phyloP scores from a whole-genome alignment of 257 asterid genomes.

The Ilex asprella region DNA sequence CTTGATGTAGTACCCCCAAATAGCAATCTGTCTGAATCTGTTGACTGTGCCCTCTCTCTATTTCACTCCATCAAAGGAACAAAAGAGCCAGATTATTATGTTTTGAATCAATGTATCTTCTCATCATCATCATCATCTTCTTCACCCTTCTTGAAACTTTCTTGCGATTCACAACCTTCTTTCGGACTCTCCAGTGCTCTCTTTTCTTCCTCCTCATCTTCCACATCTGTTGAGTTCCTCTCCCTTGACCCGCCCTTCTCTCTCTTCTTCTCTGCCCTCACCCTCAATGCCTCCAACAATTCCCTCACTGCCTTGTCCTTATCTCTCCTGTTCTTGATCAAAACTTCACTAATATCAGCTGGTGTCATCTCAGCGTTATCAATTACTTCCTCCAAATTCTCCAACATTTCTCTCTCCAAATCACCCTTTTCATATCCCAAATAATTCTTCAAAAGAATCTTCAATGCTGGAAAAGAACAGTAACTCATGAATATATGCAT shows the following conservation, averaged over 20 bases:
- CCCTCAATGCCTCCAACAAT: slow-evolving; percentile 38
- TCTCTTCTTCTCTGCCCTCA: slow-evolving; percentile 39
- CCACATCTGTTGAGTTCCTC: slow-evolving; percentile 4
- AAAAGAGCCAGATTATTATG: too few species aligned
- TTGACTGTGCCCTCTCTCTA: too few species aligned
- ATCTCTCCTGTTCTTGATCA: slow-evolving; percentile 70
- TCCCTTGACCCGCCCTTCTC: neutral
- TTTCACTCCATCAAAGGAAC: too few species aligned
- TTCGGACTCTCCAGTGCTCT: too few species aligned
- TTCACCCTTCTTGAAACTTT: too few species aligned
- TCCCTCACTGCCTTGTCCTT: slow-evolving; percentile 47
- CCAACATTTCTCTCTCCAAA: slow-evolving; percentile 24
- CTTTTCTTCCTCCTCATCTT: slow-evolving; percentile 21
- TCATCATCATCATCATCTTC: too few species aligned
- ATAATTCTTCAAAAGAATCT: slow-evolving; percentile 67
- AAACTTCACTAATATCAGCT: slow-evolving; percentile 80
- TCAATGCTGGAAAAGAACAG: slow-evolving; percentile 53
- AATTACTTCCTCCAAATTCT: slow-evolving; percentile 38
- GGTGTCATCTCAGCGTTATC: slow-evolving; percentile 79
- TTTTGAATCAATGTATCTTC: too few species aligned
- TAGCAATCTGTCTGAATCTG: too few species aligned
- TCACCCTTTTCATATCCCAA: slow-evolving; percentile 49
- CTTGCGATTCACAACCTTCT: too few species aligned
- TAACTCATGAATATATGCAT: slow-evolving; percentile 46
- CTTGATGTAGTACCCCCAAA: too few species aligned